A percentile compares a stretch with the other conserved stretches of the same genome.
phyloP scores from a whole-genome alignment of 1,139 yeast species.

The Taiozyma sp. region DNA sequence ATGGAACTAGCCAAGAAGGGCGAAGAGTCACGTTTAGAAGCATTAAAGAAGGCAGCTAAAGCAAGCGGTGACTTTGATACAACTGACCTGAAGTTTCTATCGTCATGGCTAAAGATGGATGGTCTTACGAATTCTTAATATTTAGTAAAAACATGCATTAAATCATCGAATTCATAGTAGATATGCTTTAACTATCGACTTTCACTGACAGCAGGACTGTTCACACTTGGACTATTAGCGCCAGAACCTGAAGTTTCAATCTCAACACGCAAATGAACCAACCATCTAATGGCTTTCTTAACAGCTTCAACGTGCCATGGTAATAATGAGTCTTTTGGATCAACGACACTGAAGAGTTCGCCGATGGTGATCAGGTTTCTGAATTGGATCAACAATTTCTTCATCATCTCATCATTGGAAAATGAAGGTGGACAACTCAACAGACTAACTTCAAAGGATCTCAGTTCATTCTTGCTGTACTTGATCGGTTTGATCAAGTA shows the following conservation, averaged over 20 bases:
- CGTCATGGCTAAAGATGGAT: background rate
- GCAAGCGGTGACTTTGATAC: background rate
- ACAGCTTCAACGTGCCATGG: slow-evolving; percentile 92
- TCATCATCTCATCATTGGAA: slow-evolving; percentile 53
- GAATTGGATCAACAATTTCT: slow-evolving; percentile 59
- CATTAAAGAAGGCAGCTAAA: slow-evolving; percentile 2
- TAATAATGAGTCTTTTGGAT: slow-evolving; percentile 34
- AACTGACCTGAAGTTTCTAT: background rate
- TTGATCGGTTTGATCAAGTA: slow-evolving; percentile 48
- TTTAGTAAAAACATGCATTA: background rate
- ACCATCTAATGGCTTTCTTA: slow-evolving; percentile 49
- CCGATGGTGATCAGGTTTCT: slow-evolving; percentile 53
- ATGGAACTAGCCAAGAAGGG: slow-evolving; percentile 12
- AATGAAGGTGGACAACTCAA: slow-evolving; percentile 67
- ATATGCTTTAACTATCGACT: background rate
- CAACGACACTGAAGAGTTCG: slow-evolving; percentile 36
- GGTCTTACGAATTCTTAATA: background rate
- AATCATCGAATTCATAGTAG: background rate
- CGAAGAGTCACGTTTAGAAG: slow-evolving; percentile 10
- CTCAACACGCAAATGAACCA: slow-evolving; percentile 37
- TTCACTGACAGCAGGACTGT: background rate
- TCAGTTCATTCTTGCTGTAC: slow-evolving; percentile 23
- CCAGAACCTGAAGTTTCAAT: background rate
- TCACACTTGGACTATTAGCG: background rate
- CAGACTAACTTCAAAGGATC: slow-evolving; percentile 52